Conservation (phyloP, 2,329 filamentous ascomycete genomes). For the Colletotrichum sp. region DNA sequence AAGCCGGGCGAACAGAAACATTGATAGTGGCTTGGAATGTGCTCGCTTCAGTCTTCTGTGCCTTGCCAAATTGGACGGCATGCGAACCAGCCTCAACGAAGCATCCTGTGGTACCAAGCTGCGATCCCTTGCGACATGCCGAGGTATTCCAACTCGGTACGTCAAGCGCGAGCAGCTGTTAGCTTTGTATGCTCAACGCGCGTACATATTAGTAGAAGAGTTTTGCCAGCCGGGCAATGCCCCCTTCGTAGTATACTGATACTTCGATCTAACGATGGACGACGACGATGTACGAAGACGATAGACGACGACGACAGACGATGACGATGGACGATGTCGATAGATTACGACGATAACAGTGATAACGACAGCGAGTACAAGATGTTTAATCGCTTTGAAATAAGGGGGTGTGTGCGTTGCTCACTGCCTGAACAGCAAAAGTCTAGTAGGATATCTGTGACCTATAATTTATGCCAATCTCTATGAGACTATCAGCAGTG, state of each 20-base stretch:
- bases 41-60: neutral
- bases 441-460: fast-evolving
- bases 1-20: neutral
- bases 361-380: fast-evolving
- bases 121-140: neutral
- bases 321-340: no score
- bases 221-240: no score
- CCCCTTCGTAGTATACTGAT: no score
- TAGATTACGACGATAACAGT: no score
- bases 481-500: neutral
- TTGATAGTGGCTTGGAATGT: neutral
- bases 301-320: no score
- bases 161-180: neutral
- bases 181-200: neutral
- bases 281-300: no score
- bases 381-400: no score
- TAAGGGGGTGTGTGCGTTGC: no score
- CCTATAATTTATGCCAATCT: neutral
- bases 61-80: neutral
- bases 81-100: neutral
- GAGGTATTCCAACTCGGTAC: neutral
- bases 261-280: no score
- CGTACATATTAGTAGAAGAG: neutral
- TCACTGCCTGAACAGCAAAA: fast-evolving
- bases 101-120: neutral